Evolutionary conservation across 306 rosid genomes (phyloP).

Genomic region (Cucumis sativus): Cucumber_9930_V3 NC_026657.2:8586501-8587000

Average conservation of each 20-base stretch:
- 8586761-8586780: background rate
- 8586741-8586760: background rate
- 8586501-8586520: background rate
- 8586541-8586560: background rate
- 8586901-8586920: constrained; percentile 13
- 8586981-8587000: background rate
- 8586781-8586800: background rate
- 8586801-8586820: constrained; percentile 7
- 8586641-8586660: background rate
- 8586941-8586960: constrained; percentile 12
- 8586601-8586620: background rate
- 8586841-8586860: constrained; percentile 9
- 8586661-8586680: background rate
- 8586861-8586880: background rate
- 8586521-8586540: background rate
- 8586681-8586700: background rate
- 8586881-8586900: constrained; percentile 10
- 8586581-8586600: background rate
- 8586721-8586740: background rate
- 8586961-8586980: constrained; percentile 3
- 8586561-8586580: background rate
- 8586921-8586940: constrained; percentile 11
- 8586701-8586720: background rate
- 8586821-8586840: constrained; percentile 6
- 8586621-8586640: constrained; percentile 3